Conservation (phyloP, 2,329 filamentous ascomycete species). For the Elsinoe batatas region DNA sequence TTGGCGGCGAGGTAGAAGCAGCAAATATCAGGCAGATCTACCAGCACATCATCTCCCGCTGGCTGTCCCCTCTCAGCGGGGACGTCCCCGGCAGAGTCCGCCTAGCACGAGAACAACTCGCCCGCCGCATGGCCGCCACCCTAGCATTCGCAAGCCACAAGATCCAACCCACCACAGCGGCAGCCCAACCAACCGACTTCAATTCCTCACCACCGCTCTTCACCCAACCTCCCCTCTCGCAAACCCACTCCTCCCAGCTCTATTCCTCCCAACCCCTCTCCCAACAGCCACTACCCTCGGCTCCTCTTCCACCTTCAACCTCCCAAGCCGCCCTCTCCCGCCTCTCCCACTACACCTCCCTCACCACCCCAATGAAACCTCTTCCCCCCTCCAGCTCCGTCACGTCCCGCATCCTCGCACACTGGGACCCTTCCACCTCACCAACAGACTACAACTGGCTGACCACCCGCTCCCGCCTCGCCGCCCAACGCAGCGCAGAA, state of each 20-base stretch:
- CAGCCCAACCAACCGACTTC: constrained; percentile 24
- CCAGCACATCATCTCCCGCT: constrained; percentile 20
- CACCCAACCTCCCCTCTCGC: constrained; percentile 17
- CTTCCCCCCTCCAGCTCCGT: constrained; percentile 22
- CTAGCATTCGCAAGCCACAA: constrained; percentile 28
- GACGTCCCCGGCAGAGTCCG: constrained; percentile 21
- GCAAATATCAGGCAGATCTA: constrained; percentile 15
- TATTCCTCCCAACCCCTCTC: constrained; percentile 12
- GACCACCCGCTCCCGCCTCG: constrained; percentile 23
- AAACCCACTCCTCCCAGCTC: constrained; percentile 21
- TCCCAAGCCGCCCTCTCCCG: constrained; percentile 23
- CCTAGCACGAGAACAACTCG: constrained; percentile 24
- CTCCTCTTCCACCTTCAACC: constrained; percentile 17
- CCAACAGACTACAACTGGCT: constrained; percentile 34
- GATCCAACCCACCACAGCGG: constrained; percentile 21
- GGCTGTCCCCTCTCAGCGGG: constrained; percentile 20
- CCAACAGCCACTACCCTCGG: constrained; percentile 15
- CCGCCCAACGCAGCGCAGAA: constrained; percentile 22
- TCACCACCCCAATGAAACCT: constrained; percentile 21
- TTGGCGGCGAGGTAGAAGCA: background rate
- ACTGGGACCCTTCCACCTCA: constrained; percentile 33
- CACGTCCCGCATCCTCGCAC: constrained; percentile 29
- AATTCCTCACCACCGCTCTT: constrained; percentile 20
- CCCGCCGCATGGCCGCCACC: constrained; percentile 26
- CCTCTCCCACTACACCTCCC: constrained; percentile 29